Evolutionary conservation across 345 rosid species (phyloP).

Genomic region (Gossypium rotundifolium): DNA sequence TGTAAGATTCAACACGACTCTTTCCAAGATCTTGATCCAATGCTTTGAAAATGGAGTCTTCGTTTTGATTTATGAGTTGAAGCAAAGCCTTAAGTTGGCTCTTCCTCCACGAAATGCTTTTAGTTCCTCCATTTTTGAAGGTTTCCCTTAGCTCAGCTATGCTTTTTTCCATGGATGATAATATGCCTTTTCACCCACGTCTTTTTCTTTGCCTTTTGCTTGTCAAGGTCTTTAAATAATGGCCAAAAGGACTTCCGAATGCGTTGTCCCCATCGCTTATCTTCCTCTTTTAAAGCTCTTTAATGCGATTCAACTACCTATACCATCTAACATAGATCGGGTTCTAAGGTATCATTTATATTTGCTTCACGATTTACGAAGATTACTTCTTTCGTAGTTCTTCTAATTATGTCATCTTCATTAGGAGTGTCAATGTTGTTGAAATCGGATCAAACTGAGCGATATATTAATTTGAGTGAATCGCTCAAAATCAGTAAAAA

Average conservation of each 20-base stretch:
- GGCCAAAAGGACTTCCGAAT: not conserved
- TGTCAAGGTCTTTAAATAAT: not conserved
- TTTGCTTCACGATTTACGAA: too few species aligned
- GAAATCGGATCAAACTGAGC: too few species aligned
- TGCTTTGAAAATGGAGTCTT: constrained; percentile 37
- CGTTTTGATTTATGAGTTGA: constrained; percentile 53
- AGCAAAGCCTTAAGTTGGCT: constrained; percentile 51
- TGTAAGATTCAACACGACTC: constrained; percentile 61
- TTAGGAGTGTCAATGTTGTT: too few species aligned
- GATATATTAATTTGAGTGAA: too few species aligned
- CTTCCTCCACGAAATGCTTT: constrained; percentile 67
- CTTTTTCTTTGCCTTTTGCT: not conserved
- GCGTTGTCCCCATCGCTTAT: not conserved
- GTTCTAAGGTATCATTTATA: too few species aligned
- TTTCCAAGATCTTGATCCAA: constrained; percentile 79
- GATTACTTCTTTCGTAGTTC: too few species aligned
- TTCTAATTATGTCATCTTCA: too few species aligned
- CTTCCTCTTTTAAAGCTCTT: not conserved
- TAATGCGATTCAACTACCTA: not conserved
- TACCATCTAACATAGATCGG: not conserved
- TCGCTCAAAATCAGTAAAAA: too few species aligned
- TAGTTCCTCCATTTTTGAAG: constrained; percentile 51
- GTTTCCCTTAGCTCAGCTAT: constrained; percentile 52
- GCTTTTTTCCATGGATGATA: constrained; percentile 17
- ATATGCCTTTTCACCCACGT: too few species aligned